Evolutionary conservation across 177 flowering plant genomes (phyloP).

Genomic region (Vitis hybrid): DNA sequence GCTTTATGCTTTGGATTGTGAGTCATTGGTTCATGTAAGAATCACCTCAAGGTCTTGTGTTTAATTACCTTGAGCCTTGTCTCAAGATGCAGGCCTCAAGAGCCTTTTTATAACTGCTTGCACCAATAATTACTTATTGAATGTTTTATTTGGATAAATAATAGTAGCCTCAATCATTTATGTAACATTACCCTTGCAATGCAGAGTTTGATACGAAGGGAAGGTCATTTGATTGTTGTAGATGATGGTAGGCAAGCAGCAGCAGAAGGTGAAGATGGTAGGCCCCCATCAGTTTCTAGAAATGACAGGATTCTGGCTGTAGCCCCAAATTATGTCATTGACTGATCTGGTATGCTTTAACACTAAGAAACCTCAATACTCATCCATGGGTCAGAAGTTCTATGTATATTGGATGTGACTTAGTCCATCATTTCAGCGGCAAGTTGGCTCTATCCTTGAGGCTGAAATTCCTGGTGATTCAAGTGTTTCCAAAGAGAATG

Average conservation of each 20-base stretch:
- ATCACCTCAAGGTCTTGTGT: too few species aligned
- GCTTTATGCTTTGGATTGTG: too few species aligned
- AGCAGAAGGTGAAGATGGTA: slow-evolving; percentile 46
- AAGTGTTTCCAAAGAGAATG: too few species aligned
- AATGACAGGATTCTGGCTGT: slow-evolving; percentile 84
- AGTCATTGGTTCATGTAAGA: too few species aligned
- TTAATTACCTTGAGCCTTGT: too few species aligned
- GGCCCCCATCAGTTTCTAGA: slow-evolving; percentile 39
- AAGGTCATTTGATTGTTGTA: slow-evolving; percentile 86
- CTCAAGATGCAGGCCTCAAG: too few species aligned
- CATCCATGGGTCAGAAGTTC: background rate
- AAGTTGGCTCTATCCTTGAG: background rate
- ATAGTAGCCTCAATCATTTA: background rate
- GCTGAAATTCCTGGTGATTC: background rate
- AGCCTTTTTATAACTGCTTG: too few species aligned
- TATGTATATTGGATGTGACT: background rate
- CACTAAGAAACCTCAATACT: background rate
- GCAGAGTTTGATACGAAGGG: slow-evolving; percentile 83
- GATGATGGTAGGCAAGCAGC: slow-evolving; percentile 61
- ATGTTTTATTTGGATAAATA: too few species aligned
- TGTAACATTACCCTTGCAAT: slow-evolving; percentile 1
- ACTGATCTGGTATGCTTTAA: slow-evolving; percentile 27
- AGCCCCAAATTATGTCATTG: slow-evolving; percentile 84
- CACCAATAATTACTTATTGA: too few species aligned
- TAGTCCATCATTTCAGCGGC: background rate